Percentiles rank a stretch among this genome's conserved stretches.
These are phyloP conservation scores for Penicillium robsamsonii DNA, from an alignment of 495 filamentous ascomycete genomes.

Conservation along the genomic window DNA sequence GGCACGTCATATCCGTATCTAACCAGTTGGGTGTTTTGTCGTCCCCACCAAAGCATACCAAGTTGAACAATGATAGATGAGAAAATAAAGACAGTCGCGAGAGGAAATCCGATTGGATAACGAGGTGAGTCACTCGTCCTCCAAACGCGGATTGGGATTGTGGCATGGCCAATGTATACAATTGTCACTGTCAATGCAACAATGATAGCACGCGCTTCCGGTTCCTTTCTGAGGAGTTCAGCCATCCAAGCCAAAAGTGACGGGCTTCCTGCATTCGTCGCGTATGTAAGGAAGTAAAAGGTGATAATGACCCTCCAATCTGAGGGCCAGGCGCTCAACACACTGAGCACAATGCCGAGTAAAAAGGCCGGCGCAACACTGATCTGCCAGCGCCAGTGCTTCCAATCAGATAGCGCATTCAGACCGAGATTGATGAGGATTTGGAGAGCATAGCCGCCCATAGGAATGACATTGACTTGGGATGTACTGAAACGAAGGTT, in stretches of 20 bases:
- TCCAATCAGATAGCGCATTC: slow-evolving; percentile 20
- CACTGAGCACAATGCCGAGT: slow-evolving; percentile 7
- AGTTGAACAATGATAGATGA: slow-evolving; percentile 4
- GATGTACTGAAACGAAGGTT: slow-evolving; percentile 17
- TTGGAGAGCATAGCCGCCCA: slow-evolving; percentile 41
- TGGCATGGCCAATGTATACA: slow-evolving; percentile 24
- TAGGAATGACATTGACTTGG: slow-evolving; percentile 44
- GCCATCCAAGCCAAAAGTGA: slow-evolving; percentile 20
- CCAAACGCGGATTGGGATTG: slow-evolving; percentile 21
- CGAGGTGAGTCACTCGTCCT: slow-evolving; percentile 17
- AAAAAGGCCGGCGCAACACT: slow-evolving; percentile 7
- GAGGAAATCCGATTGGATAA: slow-evolving; percentile 21
- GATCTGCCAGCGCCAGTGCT: slow-evolving; percentile 20
- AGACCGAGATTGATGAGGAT: slow-evolving; percentile 31
- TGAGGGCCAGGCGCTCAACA: slow-evolving; percentile 18
- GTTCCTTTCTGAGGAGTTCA: slow-evolving; percentile 18
- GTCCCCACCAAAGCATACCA: slow-evolving; percentile 11
- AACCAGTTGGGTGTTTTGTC: slow-evolving; percentile 1
- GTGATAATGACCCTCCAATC: slow-evolving; percentile 14
- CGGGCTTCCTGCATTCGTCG: slow-evolving; percentile 15
- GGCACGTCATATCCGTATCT: not conserved
- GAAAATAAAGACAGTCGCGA: slow-evolving; percentile 19
- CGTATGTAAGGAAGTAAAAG: slow-evolving; percentile 23
- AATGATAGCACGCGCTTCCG: slow-evolving; percentile 17
- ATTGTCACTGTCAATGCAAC: slow-evolving; percentile 21